phyloP scores from a whole-genome alignment of 352 stramenopile genomes.

The Albugo candida region DNA sequence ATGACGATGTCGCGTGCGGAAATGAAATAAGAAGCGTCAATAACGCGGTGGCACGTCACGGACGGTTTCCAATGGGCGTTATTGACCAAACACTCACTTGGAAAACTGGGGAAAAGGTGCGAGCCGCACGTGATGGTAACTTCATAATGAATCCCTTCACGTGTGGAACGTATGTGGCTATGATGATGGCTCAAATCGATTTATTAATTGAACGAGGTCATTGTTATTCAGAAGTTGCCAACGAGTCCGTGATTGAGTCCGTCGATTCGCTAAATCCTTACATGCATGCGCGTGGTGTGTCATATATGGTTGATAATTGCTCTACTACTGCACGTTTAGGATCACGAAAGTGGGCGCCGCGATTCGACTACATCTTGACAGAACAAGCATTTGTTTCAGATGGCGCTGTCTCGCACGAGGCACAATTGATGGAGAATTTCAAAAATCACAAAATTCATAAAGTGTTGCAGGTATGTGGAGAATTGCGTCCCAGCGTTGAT shows the following conservation, averaged over 20 bases:
- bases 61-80: conserved; percentile 92
- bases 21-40: conserved; percentile 98
- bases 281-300: conserved; percentile 95
- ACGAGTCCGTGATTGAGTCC: conserved; percentile 97
- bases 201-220: conserved; percentile 89
- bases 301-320: conserved; percentile 99
- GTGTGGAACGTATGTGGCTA: conserved; percentile 92
- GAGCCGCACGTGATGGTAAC: conserved; percentile 84
- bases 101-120: conserved; percentile 93
- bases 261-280: conserved; percentile 96
- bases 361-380: conserved; percentile 98
- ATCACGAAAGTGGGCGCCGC: conserved; percentile 93
- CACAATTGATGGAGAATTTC: conserved; percentile 86
- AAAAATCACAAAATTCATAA: conserved; percentile 93
- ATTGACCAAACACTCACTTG: conserved; percentile 96
- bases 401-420: conserved; percentile 69
- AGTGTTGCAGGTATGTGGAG: conserved; percentile 89
- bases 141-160: conserved; percentile 97
- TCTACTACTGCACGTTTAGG: conserved; percentile 95
- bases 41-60: conserved; percentile 88
- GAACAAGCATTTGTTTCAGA: conserved; percentile 92
- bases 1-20: conserved; percentile 93
- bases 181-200: conserved; percentile 98
- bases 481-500: conserved; percentile 91
- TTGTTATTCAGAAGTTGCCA: conserved; percentile 96